These are phyloP conservation scores for Pugionium cornutum DNA, from an alignment of 345 rosid species.

Conservation along the genomic window DNA sequence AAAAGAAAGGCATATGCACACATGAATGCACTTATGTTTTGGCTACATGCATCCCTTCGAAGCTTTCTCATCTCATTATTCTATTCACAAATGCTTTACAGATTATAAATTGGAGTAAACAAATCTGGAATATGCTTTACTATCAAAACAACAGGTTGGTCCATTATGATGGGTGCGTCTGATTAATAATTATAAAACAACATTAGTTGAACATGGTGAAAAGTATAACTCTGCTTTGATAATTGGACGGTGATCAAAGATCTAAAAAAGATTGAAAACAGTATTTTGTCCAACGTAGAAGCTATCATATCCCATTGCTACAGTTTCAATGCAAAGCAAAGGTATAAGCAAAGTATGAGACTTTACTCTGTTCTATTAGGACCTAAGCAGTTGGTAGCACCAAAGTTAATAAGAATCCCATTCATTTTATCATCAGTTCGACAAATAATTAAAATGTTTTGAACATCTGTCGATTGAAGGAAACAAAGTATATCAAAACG, in stretches of 20 bases:
- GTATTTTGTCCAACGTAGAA: constrained; percentile 28
- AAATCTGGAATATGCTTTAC: constrained; percentile 33
- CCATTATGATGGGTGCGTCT: constrained; percentile 33
- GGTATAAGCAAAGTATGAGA: constrained; percentile 9
- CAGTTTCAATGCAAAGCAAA: constrained; percentile 40
- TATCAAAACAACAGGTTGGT: constrained; percentile 37
- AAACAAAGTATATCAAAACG: constrained; percentile 1
- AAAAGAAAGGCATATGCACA: constrained; percentile 21
- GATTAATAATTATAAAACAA: constrained; percentile 10
- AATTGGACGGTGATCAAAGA: constrained; percentile 38
- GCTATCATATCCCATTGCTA: constrained; percentile 31
- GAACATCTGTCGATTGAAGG: background rate
- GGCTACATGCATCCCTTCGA: constrained; percentile 36
- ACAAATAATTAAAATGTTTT: background rate
- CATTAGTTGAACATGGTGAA: constrained; percentile 26
- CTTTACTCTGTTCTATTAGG: constrained; percentile 17
- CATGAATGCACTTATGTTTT: constrained; percentile 31
- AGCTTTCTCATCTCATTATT: constrained; percentile 35
- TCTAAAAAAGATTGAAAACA: constrained; percentile 9
- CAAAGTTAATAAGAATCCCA: constrained; percentile 11
- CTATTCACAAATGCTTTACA: constrained; percentile 6
- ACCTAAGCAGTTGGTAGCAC: constrained; percentile 31
- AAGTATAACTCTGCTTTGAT: constrained; percentile 29
- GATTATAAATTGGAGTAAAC: constrained; percentile 23
- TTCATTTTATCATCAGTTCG: constrained; percentile 11